phyloP scores from a whole-genome alignment of 805 yeast species.

The Metschnikowia lochheadii region DNA sequence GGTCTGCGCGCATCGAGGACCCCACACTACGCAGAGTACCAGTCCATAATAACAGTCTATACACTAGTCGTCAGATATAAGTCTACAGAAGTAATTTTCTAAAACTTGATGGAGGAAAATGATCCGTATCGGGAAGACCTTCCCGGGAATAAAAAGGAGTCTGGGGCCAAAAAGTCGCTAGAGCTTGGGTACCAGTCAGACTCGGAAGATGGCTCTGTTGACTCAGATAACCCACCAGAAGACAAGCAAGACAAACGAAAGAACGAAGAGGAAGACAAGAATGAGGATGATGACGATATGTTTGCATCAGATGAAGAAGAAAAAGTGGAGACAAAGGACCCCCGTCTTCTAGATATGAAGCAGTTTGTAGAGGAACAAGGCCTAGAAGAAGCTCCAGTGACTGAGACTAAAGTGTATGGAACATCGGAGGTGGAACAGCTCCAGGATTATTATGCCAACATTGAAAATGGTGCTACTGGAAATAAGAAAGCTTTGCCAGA shows the following conservation, averaged over 20 bases:
- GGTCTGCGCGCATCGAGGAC: slow-evolving; percentile 1
- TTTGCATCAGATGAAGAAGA: slow-evolving; percentile 27
- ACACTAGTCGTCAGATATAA: too few species aligned
- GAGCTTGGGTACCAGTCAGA: slow-evolving; percentile 16
- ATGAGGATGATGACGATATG: slow-evolving; percentile 39
- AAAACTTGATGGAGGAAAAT: not conserved
- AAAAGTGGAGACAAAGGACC: slow-evolving; percentile 5
- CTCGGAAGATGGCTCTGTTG: slow-evolving; percentile 13
- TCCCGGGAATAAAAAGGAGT: not conserved
- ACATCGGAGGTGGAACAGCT: not conserved
- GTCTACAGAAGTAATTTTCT: too few species aligned
- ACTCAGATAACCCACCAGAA: slow-evolving; percentile 4
- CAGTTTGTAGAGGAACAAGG: slow-evolving; percentile 27
- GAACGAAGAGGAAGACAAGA: slow-evolving; percentile 7
- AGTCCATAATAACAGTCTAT: not conserved
- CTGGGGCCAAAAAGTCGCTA: not conserved
- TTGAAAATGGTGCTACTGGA: slow-evolving; percentile 18
- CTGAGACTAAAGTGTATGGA: slow-evolving; percentile 11
- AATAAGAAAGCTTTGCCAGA: not conserved
- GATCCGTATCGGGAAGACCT: not conserved
- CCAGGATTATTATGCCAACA: slow-evolving; percentile 25
- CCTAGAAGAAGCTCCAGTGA: slow-evolving; percentile 18
- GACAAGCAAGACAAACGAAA: not conserved
- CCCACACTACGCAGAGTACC: not conserved
- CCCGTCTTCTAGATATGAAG: slow-evolving; percentile 12